Conservation (phyloP, 495 filamentous ascomycete species). For the Xylaria intraflava region DNA sequence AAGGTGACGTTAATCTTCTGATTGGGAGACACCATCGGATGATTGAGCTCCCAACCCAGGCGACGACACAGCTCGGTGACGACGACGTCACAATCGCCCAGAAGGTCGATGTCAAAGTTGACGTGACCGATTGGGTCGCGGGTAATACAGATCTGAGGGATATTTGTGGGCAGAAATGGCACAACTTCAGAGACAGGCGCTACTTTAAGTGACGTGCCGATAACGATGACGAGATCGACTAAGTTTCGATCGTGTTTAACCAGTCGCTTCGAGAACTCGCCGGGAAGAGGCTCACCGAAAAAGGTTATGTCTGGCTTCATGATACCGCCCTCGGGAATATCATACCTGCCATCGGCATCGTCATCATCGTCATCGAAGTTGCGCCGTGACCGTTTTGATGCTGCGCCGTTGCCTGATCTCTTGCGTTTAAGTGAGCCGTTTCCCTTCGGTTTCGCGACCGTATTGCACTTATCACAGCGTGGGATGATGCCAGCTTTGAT, state of each 20-base stretch:
- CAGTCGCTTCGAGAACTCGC: conserved; percentile 75
- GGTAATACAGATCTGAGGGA: conserved; percentile 93
- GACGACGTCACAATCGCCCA: conserved; percentile 89
- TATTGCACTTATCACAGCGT: conserved; percentile 55
- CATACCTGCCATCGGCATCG: conserved; percentile 62
- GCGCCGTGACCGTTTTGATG: conserved; percentile 59
- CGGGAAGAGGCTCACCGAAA: conserved; percentile 85
- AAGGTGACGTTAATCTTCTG: conserved; percentile 52
- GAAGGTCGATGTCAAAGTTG: conserved; percentile 89
- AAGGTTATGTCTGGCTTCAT: conserved; percentile 99
- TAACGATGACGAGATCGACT: conserved; percentile 91
- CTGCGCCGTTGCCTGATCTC: conserved; percentile 55
- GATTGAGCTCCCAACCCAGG: conserved; percentile 80
- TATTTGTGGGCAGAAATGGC: conserved; percentile 63
- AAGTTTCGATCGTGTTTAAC: conserved; percentile 67
- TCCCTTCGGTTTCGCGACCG: conserved; percentile 6
- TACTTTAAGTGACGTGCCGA: conserved; percentile 94
- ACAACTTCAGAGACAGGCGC: conserved; percentile 91
- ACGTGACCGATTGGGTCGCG: conserved; percentile 81
- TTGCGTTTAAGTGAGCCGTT: conserved; percentile 58
- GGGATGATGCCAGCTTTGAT: conserved; percentile 69
- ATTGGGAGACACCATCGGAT: conserved; percentile 72
- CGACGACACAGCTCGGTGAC: conserved; percentile 82
- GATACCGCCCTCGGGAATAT: conserved; percentile 69
- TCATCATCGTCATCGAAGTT: conserved; percentile 41